These are phyloP conservation scores for Buddleja alternifolia DNA, from an alignment of 257 asterid genomes.

Conservation along the genomic window DNA sequence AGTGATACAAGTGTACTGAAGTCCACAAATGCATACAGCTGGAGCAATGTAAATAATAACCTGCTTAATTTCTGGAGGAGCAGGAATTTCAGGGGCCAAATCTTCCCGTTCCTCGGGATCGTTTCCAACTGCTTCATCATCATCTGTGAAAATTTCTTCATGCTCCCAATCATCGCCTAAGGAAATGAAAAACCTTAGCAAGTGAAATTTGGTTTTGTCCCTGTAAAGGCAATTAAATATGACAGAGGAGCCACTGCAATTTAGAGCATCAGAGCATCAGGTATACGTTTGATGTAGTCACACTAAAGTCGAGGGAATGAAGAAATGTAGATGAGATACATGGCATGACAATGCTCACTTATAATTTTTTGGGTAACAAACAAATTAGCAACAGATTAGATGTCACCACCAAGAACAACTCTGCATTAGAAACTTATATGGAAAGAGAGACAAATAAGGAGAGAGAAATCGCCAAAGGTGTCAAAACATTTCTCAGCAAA, in stretches of 20 bases:
- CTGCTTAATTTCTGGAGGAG: conserved; percentile 99
- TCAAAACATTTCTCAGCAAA: neutral
- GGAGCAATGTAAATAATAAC: conserved; percentile 36
- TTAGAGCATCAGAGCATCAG: neutral
- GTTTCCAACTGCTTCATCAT: conserved; percentile 83
- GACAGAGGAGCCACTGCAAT: conserved; percentile 8
- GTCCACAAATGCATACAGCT: neutral
- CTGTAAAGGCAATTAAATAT: neutral
- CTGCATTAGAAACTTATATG: neutral
- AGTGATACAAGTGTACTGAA: neutral
- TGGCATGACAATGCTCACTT: conserved; percentile 1
- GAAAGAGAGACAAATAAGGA: neutral
- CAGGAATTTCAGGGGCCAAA: conserved; percentile 95
- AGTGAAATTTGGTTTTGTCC: conserved; percentile 8
- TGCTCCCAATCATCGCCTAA: conserved; percentile 99
- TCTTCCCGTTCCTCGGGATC: conserved; percentile 97
- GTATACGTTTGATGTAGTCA: neutral
- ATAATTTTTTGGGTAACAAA: neutral
- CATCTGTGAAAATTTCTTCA: conserved; percentile 96
- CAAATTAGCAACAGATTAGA: neutral
- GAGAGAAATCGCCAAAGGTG: no score
- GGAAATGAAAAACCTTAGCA: conserved; percentile 18
- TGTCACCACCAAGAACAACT: conserved; percentile 12
- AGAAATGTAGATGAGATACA: conserved; percentile 1
- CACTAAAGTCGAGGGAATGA: neutral